Conservation (phyloP, 257 asterid species). For the Mitragyna speciosa region DNA sequence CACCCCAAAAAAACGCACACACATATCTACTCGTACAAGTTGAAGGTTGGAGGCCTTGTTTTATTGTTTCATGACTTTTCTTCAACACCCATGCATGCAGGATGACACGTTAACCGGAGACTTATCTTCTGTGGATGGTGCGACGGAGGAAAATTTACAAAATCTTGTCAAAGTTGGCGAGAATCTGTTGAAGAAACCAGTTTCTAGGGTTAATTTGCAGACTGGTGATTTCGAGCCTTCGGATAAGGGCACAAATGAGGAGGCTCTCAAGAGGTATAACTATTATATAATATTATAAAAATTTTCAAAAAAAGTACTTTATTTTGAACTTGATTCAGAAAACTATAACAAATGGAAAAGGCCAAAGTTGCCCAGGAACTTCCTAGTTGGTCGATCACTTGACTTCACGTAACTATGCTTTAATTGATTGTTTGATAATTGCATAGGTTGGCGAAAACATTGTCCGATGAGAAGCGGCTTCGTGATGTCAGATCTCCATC, state of each 20-base stretch:
- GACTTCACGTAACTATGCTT: not conserved
- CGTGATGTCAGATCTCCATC: slow-evolving; percentile 18
- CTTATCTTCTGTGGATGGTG: not conserved
- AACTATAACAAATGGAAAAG: too few species aligned
- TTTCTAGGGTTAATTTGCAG: not conserved
- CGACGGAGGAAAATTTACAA: not conserved
- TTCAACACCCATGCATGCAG: not conserved
- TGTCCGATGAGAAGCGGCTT: slow-evolving; percentile 17
- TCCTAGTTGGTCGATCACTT: not conserved
- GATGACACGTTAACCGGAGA: not conserved
- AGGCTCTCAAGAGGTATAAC: not conserved
- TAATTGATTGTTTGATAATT: not conserved
- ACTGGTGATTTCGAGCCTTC: not conserved
- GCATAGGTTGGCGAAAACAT: slow-evolving; percentile 14
- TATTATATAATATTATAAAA: not conserved
- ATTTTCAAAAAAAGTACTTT: too few species aligned
- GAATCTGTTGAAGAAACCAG: slow-evolving; percentile 4
- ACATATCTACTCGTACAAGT: too few species aligned
- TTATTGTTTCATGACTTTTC: not conserved
- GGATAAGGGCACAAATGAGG: not conserved
- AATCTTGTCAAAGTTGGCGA: not conserved
- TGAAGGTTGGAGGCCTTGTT: not conserved
- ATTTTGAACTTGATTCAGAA: not conserved
- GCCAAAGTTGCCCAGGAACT: not conserved
- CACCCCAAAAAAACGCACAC: too few species aligned